These are phyloP conservation scores for Pinus tabuliformis DNA, from an alignment of 75 land plant species.

Conservation along the genomic window DNA sequence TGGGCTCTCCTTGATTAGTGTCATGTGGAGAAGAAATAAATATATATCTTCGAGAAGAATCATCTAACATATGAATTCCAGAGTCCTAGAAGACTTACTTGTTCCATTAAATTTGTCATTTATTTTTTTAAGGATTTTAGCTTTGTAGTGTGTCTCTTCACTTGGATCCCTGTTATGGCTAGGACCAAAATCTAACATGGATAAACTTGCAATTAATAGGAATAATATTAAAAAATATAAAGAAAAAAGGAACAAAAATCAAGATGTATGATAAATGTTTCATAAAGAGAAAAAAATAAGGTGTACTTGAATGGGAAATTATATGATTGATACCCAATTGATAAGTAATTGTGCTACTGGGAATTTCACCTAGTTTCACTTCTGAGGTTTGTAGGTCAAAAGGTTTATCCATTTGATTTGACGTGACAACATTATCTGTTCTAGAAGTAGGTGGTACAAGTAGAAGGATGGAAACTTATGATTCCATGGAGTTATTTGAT, in stretches of 20 bases:
- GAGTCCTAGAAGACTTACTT: slow-evolving; percentile 16
- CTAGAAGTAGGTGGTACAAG: neutral
- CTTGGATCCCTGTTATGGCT: neutral
- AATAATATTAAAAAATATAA: neutral
- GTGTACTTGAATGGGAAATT: neutral
- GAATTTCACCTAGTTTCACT: neutral
- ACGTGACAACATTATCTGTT: neutral
- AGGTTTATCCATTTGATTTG: neutral
- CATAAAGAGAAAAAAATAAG: neutral
- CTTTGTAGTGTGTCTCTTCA: slow-evolving; percentile 39
- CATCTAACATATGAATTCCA: slow-evolving; percentile 14
- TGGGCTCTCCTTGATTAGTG: slow-evolving; percentile 22
- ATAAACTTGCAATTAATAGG: neutral
- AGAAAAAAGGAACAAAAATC: neutral
- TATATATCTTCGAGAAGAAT: slow-evolving; percentile 7
- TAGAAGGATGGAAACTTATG: too few species aligned
- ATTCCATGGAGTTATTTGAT: too few species aligned
- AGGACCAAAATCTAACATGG: neutral
- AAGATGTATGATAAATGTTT: neutral
- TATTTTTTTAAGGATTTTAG: slow-evolving; percentile 48
- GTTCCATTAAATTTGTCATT: slow-evolving; percentile 32
- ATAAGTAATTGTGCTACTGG: neutral
- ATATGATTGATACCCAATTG: neutral
- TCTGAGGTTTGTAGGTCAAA: neutral
- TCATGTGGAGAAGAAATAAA: slow-evolving; percentile 7